Evolutionary conservation across 2,329 filamentous ascomycete species (phyloP), one percentile per base, ranked within the genome.

Genomic region (Kalaharituber pfeilii): DNA sequence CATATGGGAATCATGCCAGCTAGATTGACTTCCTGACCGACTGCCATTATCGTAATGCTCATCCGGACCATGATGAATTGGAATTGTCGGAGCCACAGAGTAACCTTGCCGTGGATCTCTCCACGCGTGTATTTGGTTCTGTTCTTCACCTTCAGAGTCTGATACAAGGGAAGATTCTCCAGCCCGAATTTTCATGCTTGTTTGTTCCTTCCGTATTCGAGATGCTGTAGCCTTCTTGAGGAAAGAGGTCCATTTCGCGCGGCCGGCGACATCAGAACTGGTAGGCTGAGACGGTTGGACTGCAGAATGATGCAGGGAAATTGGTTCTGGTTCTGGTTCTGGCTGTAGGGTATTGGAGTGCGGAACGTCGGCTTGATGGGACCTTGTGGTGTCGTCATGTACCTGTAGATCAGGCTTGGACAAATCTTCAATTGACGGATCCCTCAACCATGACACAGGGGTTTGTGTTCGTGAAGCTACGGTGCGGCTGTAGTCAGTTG

Each of bases 141-240:
- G 49, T 26, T 45, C 54, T n/a, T 61, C 57, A 2, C 45, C 55
- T 26, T 59, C 57, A 2, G 58, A 60, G 51, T 60, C 58, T 9
- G 50, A 52, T 39, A 57, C 44, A 18, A 60, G 36, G 7, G 49
- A 26, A 26, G 57, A 56, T 50, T 61, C 55, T 30, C 52, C 56
- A 39, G 29, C 53, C 2, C 44, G 53, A 3, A 58, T 54, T 20
- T 50, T 53, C 20, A 55, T 55, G 49, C 56, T 55, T 47, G 68
- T 70, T 76, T 72, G 67, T 72, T 73, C 73, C 77, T 72, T 69
- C 72, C 63, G 61, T 26, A 64, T 59, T 8, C 71, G 69, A 44
- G 69, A 70, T 51, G 55, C 65, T 53, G 71, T 74, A 26, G 77
- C 77, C 67, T 82, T 82, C 63, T 78, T 79, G 68, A 95, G 86